Conservation (phyloP, 2,329 filamentous ascomycete genomes). For the Fusarium sp. region DNA sequence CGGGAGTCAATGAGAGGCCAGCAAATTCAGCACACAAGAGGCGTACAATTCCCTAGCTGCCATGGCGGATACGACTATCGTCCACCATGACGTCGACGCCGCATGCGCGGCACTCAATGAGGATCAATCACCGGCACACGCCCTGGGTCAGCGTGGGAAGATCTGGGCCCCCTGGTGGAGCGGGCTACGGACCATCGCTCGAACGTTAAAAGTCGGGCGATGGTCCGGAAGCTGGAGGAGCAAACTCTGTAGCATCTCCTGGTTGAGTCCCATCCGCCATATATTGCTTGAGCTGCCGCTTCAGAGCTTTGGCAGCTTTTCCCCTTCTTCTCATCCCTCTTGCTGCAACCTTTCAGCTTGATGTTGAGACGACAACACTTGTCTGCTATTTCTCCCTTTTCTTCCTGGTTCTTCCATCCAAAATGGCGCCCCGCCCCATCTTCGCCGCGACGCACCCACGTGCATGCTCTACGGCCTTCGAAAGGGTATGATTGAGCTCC, state of each 20-base stretch:
- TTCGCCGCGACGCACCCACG: conserved; percentile 95
- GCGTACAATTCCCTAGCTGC: conserved; percentile 33
- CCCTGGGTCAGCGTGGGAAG: conserved; percentile 39
- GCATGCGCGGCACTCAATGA: conserved; percentile 43
- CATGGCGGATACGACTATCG: conserved; percentile 36
- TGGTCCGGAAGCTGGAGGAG: conserved; percentile 40
- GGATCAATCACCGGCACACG: conserved; percentile 35
- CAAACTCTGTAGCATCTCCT: conserved; percentile 34
- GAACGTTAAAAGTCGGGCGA: conserved; percentile 41
- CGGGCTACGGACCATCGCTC: conserved; percentile 45
- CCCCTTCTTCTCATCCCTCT: conserved; percentile 30
- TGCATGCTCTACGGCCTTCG: conserved; percentile 96
- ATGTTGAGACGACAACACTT: conserved; percentile 45
- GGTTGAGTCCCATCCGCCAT: conserved; percentile 20
- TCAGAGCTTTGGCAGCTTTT: conserved; percentile 1
- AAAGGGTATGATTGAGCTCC: conserved; percentile 73
- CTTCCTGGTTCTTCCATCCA: conserved; percentile 48
- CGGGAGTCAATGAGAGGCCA: conserved; percentile 36
- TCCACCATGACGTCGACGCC: conserved; percentile 43
- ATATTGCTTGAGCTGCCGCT: conserved; percentile 36
- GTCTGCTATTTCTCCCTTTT: conserved; percentile 45
- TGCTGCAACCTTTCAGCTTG: conserved; percentile 30
- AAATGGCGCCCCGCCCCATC: conserved; percentile 78
- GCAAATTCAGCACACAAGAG: conserved; percentile 29
- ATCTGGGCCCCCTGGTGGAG: conserved; percentile 31